phyloP scores from a whole-genome alignment of 306 rosid species.

The Quercus variabilis region DNA sequence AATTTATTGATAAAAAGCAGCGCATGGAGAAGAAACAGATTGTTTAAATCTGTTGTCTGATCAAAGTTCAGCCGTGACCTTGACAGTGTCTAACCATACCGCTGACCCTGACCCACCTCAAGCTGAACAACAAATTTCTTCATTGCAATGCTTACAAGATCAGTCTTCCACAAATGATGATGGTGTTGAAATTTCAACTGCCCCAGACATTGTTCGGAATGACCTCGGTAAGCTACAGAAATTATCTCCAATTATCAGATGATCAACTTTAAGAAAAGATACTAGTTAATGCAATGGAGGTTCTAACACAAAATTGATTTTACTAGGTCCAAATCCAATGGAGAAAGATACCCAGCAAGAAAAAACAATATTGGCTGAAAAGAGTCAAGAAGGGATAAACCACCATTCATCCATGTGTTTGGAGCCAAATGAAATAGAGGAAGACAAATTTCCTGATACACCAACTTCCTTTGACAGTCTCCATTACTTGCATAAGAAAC shows the following conservation, averaged over 20 bases:
- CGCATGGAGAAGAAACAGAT: slow-evolving; percentile 7
- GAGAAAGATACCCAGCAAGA: slow-evolving; percentile 17
- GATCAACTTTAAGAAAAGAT: neutral
- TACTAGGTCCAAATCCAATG: slow-evolving; percentile 4
- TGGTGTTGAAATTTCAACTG: slow-evolving; percentile 33
- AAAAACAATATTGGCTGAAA: slow-evolving; percentile 22
- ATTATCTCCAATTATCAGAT: neutral
- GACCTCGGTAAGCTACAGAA: slow-evolving; percentile 36
- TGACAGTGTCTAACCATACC: slow-evolving; percentile 13
- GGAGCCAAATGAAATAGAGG: slow-evolving; percentile 42
- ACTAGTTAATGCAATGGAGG: slow-evolving; percentile 16
- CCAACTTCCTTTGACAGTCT: slow-evolving; percentile 45
- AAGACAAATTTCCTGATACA: slow-evolving; percentile 59
- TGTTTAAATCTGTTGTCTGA: slow-evolving; percentile 7
- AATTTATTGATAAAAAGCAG: slow-evolving; percentile 16
- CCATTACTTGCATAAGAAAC: slow-evolving; percentile 36
- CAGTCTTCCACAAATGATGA: slow-evolving; percentile 35
- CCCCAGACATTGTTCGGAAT: slow-evolving; percentile 37
- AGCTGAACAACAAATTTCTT: slow-evolving; percentile 19
- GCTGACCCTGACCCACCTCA: slow-evolving; percentile 29
- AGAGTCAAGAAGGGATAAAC: slow-evolving; percentile 25
- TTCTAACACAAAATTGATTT: slow-evolving; percentile 11
- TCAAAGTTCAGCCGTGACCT: slow-evolving; percentile 1
- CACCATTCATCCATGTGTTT: slow-evolving; percentile 25
- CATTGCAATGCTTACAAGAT: slow-evolving; percentile 28